These are phyloP conservation scores for Cercospora beticola DNA, from an alignment of 2,329 filamentous ascomycete genomes.

Conservation along the genomic window DNA sequence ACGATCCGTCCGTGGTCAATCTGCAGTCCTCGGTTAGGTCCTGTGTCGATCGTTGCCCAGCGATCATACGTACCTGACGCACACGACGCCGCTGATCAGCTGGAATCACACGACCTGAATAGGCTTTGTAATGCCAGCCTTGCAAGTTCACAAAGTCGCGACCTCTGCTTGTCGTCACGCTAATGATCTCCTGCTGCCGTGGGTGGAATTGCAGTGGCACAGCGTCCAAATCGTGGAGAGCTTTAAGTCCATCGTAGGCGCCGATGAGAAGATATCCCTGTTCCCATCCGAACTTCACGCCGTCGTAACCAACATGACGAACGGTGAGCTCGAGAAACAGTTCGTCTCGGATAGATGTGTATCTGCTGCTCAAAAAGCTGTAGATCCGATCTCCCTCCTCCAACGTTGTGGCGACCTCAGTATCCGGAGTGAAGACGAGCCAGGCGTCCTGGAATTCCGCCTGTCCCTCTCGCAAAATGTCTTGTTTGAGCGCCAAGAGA, in stretches of 20 bases:
- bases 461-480: conserved; percentile 16
- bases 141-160: conserved; percentile 25
- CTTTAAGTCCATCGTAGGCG: conserved; percentile 23
- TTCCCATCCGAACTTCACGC: conserved; percentile 29
- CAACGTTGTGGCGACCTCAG: not conserved
- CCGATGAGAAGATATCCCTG: conserved; percentile 14
- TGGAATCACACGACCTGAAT: conserved; percentile 21
- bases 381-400: not conserved
- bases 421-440: conserved; percentile 17
- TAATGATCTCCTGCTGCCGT: conserved; percentile 15
- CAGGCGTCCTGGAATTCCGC: conserved; percentile 24
- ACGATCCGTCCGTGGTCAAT: conserved; percentile 16
- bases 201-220: conserved; percentile 26
- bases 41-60: not conserved
- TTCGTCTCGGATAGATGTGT: not conserved
- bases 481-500: conserved; percentile 6
- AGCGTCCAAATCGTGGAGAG: conserved; percentile 26
- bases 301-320: conserved; percentile 33
- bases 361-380: conserved; percentile 27
- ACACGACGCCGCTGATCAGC: conserved; percentile 8
- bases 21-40: not conserved
- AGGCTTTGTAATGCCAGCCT: conserved; percentile 32
- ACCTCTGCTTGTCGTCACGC: conserved; percentile 24
- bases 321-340: not conserved
- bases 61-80: conserved; percentile 1